Evolutionary conservation across 1,139 yeast genomes (phyloP), one percentile per base, ranked within the genome.

Genomic region (Taphrina flavorubra): DNA sequence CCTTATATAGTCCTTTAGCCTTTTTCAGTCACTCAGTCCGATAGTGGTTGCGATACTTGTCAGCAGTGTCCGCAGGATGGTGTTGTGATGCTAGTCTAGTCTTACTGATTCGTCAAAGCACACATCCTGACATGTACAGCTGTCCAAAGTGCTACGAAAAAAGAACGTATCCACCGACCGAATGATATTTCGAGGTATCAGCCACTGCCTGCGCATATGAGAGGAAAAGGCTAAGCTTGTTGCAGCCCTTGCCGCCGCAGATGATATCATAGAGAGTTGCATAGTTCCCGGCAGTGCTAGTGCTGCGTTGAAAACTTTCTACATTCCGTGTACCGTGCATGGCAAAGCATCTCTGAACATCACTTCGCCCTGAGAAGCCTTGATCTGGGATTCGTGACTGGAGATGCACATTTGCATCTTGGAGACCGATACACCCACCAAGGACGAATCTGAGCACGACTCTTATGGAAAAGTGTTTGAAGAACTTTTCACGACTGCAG

Each of bases 391-490:
- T 25, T 25, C 6, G 42, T 39, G 14, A 11, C 42, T 11, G 14
- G 6, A 46, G 11, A 53, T 60, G 46, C 55, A 60, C 46, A 44
- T 62, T 16, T 62, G 66, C 20, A 42, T 62, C 6, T 16, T 62
- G 31, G 66, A 62, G 31, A 62, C 66, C n/a, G 66, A 62, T 40
- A 44, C 47, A 10, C 66, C 66, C 13, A 44, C 66, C 11, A 47
- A 51, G 46, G 59, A 20, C 16, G 66, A 62, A 42, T 51, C 66
- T 10, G 51, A 62, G 51, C 66, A 62, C 20, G 59, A 62, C 25
- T 55, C 59, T 31, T 62, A 62, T n/a, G 66, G 66, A 16, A 51
- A 62, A n/a, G 44, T 62, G 31, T 62, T 62, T 42, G 51, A 42
- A n/a, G 66, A 62, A n/a, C 59, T 62, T 10, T 62, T 62, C 51